Percentiles rank a stretch among this genome's conserved stretches.
phyloP scores from a whole-genome alignment of 768 basidiomycete species.

The Leccinellum luteum region DNA sequence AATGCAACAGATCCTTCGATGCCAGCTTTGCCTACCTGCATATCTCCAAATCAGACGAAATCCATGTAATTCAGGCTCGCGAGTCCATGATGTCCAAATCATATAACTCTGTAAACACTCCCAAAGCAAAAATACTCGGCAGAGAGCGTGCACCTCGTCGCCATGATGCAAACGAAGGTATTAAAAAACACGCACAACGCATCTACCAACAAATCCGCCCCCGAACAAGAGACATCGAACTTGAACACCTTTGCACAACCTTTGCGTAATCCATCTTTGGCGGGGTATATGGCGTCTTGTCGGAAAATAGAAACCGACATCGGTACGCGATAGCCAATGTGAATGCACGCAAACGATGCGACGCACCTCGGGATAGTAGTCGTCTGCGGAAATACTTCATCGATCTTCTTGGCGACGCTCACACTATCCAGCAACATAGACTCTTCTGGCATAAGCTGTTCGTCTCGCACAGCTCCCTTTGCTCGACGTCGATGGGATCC shows the following conservation, averaged over 20 bases:
- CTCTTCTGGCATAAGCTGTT: too few species aligned
- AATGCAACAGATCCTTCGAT: too few species aligned
- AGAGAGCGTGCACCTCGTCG: conserved; percentile 92
- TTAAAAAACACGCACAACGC: conserved; percentile 76
- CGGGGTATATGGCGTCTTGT: conserved; percentile 48
- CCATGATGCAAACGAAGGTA: conserved; percentile 92
- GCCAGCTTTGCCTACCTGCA: too few species aligned
- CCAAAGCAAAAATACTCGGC: conserved; percentile 89
- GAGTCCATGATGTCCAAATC: conserved; percentile 80
- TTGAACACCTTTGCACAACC: too few species aligned
- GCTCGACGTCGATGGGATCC: conserved; percentile 96
- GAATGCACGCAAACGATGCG: not conserved
- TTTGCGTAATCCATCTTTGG: conserved; percentile 85
- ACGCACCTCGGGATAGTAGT: too few species aligned
- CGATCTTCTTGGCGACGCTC: too few species aligned
- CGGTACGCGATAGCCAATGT: conserved; percentile 12
- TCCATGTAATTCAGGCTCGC: not conserved
- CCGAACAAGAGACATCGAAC: conserved; percentile 88
- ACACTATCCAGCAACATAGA: too few species aligned
- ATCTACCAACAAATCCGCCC: conserved; percentile 79
- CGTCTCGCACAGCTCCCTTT: conserved; percentile 50
- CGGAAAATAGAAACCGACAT: not conserved
- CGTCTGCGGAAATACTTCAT: too few species aligned
- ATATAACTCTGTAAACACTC: conserved; percentile 83
- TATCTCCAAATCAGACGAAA: not conserved